phyloP scores from a whole-genome alignment of 352 stramenopile species.

The Globisporangium radiosum region DNA sequence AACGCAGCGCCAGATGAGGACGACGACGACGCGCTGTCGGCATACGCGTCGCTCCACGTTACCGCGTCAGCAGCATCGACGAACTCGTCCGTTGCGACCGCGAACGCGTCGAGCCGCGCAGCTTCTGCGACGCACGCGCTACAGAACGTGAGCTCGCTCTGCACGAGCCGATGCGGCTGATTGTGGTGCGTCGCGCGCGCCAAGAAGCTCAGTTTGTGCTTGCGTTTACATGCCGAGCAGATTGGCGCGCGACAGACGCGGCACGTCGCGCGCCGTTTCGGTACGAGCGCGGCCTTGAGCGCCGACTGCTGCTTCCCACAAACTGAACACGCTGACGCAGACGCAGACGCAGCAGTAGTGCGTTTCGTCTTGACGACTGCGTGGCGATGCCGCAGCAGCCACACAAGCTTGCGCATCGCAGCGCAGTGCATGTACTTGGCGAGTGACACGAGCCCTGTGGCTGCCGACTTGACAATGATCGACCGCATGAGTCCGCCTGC shows the following conservation, averaged over 20 bases:
- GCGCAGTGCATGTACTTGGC: slow-evolving; percentile 35
- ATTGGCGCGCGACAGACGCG: slow-evolving; percentile 30
- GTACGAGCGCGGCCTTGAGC: slow-evolving; percentile 17
- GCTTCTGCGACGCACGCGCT: slow-evolving; percentile 30
- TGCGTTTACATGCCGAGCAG: slow-evolving; percentile 27
- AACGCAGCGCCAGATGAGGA: slow-evolving; percentile 1
- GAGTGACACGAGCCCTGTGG: slow-evolving; percentile 24
- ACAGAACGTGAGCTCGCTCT: slow-evolving; percentile 33
- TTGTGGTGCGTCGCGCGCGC: slow-evolving; percentile 10
- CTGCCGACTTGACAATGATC: slow-evolving; percentile 24
- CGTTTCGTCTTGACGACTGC: background rate
- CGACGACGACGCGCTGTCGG: background rate
- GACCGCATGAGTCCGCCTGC: slow-evolving; percentile 30
- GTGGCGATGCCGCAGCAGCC: slow-evolving; percentile 20
- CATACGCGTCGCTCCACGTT: slow-evolving; percentile 6
- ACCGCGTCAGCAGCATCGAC: slow-evolving; percentile 10
- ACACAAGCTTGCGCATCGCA: slow-evolving; percentile 64
- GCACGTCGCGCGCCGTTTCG: slow-evolving; percentile 10
- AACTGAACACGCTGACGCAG: slow-evolving; percentile 12
- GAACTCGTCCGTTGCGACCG: slow-evolving; percentile 18
- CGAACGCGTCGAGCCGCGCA: slow-evolving; percentile 20
- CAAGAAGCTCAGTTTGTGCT: slow-evolving; percentile 33
- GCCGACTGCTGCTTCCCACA: slow-evolving; percentile 20
- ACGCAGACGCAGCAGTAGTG: background rate
- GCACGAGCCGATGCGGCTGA: slow-evolving; percentile 12